A percentile compares a stretch with the other conserved stretches of the same genome.
These are phyloP conservation scores for Hygrocybe punicea DNA, from an alignment of 768 basidiomycete species.

Conservation along the genomic window DNA sequence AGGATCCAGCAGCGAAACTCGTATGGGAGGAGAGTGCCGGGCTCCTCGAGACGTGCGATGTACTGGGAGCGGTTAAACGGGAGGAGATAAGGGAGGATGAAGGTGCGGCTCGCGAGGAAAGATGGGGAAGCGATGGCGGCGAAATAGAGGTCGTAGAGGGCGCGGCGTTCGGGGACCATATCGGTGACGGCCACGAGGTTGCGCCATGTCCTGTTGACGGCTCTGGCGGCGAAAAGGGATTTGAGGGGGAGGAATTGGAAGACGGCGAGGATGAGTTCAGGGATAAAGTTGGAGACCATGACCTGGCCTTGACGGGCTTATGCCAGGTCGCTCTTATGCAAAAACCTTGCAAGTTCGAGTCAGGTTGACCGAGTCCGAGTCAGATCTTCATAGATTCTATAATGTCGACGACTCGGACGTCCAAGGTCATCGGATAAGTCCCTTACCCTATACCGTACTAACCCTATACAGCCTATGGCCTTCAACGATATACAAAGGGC, in stretches of 20 bases:
- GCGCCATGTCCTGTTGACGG: conserved; percentile 1
- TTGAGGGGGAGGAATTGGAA: conserved; percentile 7
- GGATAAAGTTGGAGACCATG: conserved; percentile 1
- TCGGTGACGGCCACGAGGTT: neutral
- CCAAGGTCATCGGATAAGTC: neutral
- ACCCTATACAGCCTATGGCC: neutral
- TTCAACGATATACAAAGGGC: neutral
- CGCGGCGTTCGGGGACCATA: conserved; percentile 2
- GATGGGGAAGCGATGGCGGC: neutral
- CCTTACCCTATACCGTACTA: neutral
- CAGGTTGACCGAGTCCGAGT: too few species aligned
- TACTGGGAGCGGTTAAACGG: neutral
- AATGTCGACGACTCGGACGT: too few species aligned
- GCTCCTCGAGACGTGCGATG: neutral
- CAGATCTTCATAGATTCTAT: too few species aligned
- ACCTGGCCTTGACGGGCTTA: too few species aligned
- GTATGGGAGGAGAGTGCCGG: neutral
- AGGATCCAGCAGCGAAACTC: conserved; percentile 6
- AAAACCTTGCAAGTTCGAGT: too few species aligned
- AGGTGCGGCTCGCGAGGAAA: conserved; percentile 1
- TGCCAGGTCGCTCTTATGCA: too few species aligned
- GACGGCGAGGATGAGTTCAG: conserved; percentile 5
- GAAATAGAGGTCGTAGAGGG: conserved; percentile 1
- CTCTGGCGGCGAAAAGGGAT: conserved; percentile 3
- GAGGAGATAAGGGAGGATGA: neutral